phyloP scores from a whole-genome alignment of 1,139 yeast genomes.

The Debaryomyces sp. region DNA sequence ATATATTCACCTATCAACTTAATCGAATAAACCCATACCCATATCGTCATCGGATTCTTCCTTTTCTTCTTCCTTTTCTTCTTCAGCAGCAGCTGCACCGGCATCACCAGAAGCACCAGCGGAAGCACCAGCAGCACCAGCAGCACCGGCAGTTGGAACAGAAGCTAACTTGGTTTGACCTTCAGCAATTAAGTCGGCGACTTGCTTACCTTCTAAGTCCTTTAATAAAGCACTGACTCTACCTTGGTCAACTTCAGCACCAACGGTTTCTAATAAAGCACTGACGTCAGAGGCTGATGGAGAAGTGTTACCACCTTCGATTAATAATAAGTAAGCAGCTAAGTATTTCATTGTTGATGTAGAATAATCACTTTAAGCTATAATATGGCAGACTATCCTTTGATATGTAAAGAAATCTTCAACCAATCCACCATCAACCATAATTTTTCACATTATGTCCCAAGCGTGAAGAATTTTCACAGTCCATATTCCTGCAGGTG shows the following conservation, averaged over 20 bases:
- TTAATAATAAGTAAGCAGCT: constrained; percentile 88
- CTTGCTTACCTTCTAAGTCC: constrained; percentile 77
- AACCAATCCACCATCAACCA: neutral
- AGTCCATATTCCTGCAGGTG: neutral
- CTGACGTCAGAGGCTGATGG: constrained; percentile 77
- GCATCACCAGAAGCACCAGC: constrained; percentile 45
- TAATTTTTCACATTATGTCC: constrained; percentile 14
- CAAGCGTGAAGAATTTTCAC: constrained; percentile 8
- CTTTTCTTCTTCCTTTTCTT: constrained; percentile 24
- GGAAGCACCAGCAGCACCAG: constrained; percentile 58
- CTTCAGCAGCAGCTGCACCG: constrained; percentile 43
- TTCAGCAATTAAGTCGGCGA: constrained; percentile 74
- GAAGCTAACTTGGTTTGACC: constrained; percentile 84
- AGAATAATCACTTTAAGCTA: constrained; percentile 66
- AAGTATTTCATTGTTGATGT: constrained; percentile 66
- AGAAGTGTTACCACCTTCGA: constrained; percentile 80
- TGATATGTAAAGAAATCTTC: constrained; percentile 22
- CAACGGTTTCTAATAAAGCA: constrained; percentile 73
- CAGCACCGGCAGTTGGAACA: constrained; percentile 84
- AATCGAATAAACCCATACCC: constrained; percentile 93
- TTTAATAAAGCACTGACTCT: constrained; percentile 66
- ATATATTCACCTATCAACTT: constrained; percentile 26
- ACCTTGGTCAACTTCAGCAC: constrained; percentile 77
- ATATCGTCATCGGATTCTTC: constrained; percentile 63
- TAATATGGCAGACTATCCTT: constrained; percentile 59